A percentile compares a stretch with the other conserved stretches of the same genome.
Evolutionary conservation across 495 filamentous ascomycete genomes (phyloP).

Genomic region (Penicillium canariense): DNA sequence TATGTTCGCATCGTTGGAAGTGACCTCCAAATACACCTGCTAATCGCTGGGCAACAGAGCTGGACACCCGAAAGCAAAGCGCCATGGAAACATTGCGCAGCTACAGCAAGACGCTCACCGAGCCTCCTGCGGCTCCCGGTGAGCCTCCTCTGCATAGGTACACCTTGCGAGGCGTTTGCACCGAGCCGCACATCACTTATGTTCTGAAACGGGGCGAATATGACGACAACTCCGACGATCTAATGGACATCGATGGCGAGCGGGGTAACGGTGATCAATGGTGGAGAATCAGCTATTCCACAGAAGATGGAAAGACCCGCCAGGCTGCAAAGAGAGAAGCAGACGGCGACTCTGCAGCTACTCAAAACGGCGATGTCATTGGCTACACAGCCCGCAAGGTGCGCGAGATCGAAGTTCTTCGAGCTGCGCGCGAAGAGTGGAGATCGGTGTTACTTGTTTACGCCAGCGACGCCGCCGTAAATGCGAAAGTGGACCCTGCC

Average conservation of each 20-base stretch:
- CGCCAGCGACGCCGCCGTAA: conserved; percentile 46
- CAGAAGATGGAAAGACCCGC: conserved; percentile 43
- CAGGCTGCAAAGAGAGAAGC: conserved; percentile 31
- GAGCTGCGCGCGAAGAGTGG: conserved; percentile 51
- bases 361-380: conserved; percentile 37
- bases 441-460: conserved; percentile 50
- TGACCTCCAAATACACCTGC: background rate
- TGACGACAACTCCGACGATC: conserved; percentile 8
- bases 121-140: conserved; percentile 46
- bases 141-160: conserved; percentile 48
- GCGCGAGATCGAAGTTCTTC: conserved; percentile 49
- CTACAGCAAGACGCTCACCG: conserved; percentile 53
- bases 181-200: conserved; percentile 50
- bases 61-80: conserved; percentile 52
- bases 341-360: conserved; percentile 12
- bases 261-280: conserved; percentile 44
- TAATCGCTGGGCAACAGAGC: conserved; percentile 35
- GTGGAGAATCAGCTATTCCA: conserved; percentile 56
- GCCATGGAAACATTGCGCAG: conserved; percentile 44
- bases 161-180: conserved; percentile 52
- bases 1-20: conserved; percentile 15
- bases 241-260: conserved; percentile 25
- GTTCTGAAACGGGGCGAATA: conserved; percentile 36
- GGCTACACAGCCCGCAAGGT: conserved; percentile 48
- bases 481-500: conserved; percentile 27